Evolutionary conservation across 140 eudicot species (phyloP).

Genomic region (Ambrosia hybrid): DNA sequence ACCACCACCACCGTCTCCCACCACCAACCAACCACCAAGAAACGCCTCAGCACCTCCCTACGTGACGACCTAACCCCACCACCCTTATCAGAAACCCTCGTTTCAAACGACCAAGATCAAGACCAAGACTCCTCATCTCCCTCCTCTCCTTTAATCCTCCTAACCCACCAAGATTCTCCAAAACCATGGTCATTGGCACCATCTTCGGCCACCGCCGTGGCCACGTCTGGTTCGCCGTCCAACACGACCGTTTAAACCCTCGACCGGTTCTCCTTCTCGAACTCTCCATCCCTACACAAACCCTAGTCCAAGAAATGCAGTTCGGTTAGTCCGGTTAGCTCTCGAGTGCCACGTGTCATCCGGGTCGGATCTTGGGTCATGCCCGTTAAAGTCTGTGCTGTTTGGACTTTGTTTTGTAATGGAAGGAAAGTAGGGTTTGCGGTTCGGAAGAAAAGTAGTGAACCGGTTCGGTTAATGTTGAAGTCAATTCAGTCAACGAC

Average conservation of each 20-base stretch:
- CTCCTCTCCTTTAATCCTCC: conserved; percentile 8
- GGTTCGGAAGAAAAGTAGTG: conserved; percentile 56
- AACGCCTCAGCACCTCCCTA: conserved; percentile 96
- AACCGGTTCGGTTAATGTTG: conserved; percentile 51
- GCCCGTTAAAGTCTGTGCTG: conserved; percentile 64
- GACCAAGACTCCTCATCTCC: conserved; percentile 28
- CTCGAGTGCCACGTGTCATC: conserved; percentile 60
- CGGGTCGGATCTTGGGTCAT: conserved; percentile 54
- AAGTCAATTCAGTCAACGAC: conserved; percentile 74
- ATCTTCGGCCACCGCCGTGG: conserved; percentile 89
- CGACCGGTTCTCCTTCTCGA: conserved; percentile 75
- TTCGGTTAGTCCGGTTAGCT: conserved; percentile 69
- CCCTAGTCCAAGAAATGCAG: conserved; percentile 73
- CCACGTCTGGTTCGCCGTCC: conserved; percentile 91
- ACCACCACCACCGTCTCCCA: conserved; percentile 31
- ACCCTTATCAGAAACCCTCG: conserved; percentile 19
- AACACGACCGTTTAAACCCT: conserved; percentile 59
- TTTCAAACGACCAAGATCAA: conserved; percentile 23
- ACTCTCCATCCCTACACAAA: conserved; percentile 77
- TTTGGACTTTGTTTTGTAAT: conserved; percentile 86
- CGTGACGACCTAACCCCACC: conserved; percentile 62
- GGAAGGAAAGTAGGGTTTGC: conserved; percentile 83
- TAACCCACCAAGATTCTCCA: conserved; percentile 60
- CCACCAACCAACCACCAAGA: conserved; percentile 54
- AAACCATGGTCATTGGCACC: conserved; percentile 86